These are phyloP conservation scores for Protomyces arabidopsidicola DNA, from an alignment of 1,139 yeast species.

Conservation along the genomic window DNA sequence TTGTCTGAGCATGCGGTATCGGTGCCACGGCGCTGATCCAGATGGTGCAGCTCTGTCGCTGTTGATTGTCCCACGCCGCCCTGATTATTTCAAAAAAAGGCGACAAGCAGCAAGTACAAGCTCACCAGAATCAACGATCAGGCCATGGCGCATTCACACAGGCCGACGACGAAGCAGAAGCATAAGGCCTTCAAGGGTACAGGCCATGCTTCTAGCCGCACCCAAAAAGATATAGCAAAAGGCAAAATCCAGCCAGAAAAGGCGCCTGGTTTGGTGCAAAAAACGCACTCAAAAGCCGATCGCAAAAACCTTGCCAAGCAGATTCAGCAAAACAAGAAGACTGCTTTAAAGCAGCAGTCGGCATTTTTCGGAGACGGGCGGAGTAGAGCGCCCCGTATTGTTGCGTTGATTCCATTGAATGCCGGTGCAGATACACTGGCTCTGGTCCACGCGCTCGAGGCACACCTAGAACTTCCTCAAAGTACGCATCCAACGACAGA, in stretches of 20 bases:
- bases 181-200: conserved; percentile 75
- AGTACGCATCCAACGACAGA: conserved; percentile 41
- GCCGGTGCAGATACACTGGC: conserved; percentile 59
- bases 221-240: conserved; percentile 67
- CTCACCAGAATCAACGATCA: too few species aligned
- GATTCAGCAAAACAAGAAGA: conserved; percentile 64
- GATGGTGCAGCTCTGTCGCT: too few species aligned
- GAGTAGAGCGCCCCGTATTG: conserved; percentile 74
- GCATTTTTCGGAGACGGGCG: conserved; percentile 68
- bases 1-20: background rate
- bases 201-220: conserved; percentile 81
- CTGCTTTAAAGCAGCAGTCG: conserved; percentile 46
- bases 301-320: conserved; percentile 78
- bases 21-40: too few species aligned
- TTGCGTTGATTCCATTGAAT: conserved; percentile 73
- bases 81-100: background rate
- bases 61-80: background rate
- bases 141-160: conserved; percentile 54
- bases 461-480: conserved; percentile 34
- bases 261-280: conserved; percentile 42
- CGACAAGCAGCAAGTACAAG: background rate
- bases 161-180: conserved; percentile 74
- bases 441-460: conserved; percentile 49
- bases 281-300: conserved; percentile 54
- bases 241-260: conserved; percentile 67